A percentile compares a stretch with the other conserved stretches of the same genome.
These are phyloP conservation scores for Stachybotrys chartarum DNA, from an alignment of 2,329 filamentous ascomycete species.

Conservation along the genomic window DNA sequence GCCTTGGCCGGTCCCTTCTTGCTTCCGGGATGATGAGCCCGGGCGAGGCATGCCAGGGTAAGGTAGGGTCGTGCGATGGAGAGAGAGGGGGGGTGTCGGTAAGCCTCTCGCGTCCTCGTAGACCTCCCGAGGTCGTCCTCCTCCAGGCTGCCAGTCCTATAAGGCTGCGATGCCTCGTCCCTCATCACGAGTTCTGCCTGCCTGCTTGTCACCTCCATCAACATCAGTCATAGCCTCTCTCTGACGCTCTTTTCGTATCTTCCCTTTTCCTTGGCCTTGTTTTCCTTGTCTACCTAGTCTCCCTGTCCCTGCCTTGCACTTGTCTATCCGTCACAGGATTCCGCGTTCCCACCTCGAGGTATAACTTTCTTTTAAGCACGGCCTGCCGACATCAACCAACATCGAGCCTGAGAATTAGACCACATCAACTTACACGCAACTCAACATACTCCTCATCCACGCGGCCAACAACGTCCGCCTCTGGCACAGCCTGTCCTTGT, in stretches of 20 bases:
- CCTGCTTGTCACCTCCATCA: conserved; percentile 5
- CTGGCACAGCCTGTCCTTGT: not conserved
- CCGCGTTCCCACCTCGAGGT: not conserved
- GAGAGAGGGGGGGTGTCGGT: conserved; percentile 15
- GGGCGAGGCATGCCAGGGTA: not conserved
- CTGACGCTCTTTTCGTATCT: conserved; percentile 4
- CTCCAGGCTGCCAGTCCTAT: conserved; percentile 33
- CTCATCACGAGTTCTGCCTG: conserved; percentile 18
- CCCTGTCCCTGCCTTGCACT: not conserved
- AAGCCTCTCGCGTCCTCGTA: conserved; percentile 4
- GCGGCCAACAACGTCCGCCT: conserved; percentile 5
- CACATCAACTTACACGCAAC: not conserved
- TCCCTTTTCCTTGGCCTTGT: conserved; percentile 7
- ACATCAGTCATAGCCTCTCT: not conserved
- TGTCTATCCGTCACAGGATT: not conserved
- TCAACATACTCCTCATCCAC: not conserved
- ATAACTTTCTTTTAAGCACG: not conserved
- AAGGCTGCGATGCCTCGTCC: conserved; percentile 46
- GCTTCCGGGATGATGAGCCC: not conserved
- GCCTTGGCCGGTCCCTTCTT: conserved; percentile 6
- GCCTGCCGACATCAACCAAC: not conserved
- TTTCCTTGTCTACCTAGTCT: conserved; percentile 9
- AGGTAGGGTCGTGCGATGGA: conserved; percentile 2
- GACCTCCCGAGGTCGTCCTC: not conserved
- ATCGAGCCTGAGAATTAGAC: not conserved